Conservation (phyloP, 257 asterid species). For the Craterostigma plantagineum region DNA sequence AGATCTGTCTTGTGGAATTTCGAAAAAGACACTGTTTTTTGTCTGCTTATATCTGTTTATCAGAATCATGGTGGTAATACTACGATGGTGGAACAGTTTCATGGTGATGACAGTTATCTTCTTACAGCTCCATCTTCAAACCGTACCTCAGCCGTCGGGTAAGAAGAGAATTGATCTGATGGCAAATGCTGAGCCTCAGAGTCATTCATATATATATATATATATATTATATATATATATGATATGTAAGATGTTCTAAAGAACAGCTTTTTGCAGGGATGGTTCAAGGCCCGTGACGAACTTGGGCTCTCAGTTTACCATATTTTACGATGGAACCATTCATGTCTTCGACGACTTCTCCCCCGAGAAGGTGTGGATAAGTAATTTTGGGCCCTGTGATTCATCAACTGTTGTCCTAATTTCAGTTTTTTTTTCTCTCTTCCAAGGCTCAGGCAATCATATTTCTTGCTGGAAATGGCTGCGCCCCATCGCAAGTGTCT, state of each 20-base stretch:
- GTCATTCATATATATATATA: no score
- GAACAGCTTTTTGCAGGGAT: constrained; percentile 1
- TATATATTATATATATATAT: no score
- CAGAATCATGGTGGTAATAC: constrained; percentile 12
- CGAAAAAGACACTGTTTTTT: not conserved
- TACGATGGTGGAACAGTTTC: no score
- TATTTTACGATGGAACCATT: constrained; percentile 59
- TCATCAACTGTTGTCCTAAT: no score
- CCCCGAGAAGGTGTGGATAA: constrained; percentile 86
- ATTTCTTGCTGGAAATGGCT: constrained; percentile 47
- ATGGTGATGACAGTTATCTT: constrained; percentile 14
- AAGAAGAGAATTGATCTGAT: constrained; percentile 18
- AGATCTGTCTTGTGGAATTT: not conserved
- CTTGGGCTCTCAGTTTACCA: constrained; percentile 47
- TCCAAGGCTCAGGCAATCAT: constrained; percentile 75
- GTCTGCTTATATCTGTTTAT: constrained; percentile 8
- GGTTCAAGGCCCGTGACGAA: constrained; percentile 20
- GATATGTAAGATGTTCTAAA: no score
- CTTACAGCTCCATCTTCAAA: constrained; percentile 12
- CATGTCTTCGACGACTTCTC: constrained; percentile 50
- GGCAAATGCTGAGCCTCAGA: no score
- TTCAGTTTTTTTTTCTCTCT: not conserved
- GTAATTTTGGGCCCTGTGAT: no score
- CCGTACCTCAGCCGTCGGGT: constrained; percentile 16
- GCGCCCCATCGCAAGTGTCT: constrained; percentile 21